Evolutionary conservation across 306 rosid genomes (phyloP).

Genomic region (Trifolium fragiferum): DNA sequence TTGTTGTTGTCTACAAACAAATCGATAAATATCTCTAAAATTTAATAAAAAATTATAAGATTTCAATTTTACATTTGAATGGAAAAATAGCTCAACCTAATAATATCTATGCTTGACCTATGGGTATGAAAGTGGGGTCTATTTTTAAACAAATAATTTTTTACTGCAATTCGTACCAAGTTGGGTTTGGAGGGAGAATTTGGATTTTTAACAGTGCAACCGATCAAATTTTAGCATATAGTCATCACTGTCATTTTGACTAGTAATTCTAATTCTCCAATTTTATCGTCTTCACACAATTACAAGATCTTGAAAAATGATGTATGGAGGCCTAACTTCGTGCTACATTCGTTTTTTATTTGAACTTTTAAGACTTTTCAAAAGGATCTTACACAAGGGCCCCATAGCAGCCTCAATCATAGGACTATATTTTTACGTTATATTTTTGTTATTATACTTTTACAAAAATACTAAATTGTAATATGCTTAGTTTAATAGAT

Average conservation of each 20-base stretch:
- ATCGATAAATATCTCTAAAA: too few species aligned
- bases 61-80: too few species aligned
- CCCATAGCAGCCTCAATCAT: conserved; percentile 5
- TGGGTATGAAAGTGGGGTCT: too few species aligned
- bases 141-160: too few species aligned
- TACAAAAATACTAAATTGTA: too few species aligned
- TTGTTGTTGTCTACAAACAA: too few species aligned
- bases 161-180: background rate
- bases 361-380: background rate
- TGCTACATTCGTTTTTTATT: background rate
- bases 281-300: background rate
- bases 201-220: background rate
- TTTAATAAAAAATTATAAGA: too few species aligned
- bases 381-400: background rate
- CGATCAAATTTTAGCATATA: background rate
- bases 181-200: background rate
- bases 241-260: background rate
- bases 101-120: too few species aligned
- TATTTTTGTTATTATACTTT: too few species aligned
- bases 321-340: background rate
- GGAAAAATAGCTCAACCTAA: too few species aligned
- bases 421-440: background rate
- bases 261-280: background rate
- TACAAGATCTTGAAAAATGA: conserved; percentile 1
- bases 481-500: too few species aligned